Percentiles rank a stretch among this genome's conserved stretches.
Evolutionary conservation across 208 protist species (phyloP).

Genomic region (Trichomonas tenax): DNA sequence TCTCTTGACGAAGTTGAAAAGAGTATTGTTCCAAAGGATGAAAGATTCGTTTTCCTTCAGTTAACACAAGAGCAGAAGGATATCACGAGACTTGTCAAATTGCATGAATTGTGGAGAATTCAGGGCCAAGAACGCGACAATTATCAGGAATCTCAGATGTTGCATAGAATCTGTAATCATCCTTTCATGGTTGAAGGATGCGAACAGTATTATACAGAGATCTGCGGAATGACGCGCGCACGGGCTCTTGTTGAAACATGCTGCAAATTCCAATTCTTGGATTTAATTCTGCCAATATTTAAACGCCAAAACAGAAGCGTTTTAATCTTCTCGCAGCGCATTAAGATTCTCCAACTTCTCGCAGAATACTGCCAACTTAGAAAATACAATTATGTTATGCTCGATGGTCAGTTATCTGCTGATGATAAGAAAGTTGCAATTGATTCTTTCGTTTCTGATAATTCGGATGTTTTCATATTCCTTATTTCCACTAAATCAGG

Average conservation of each 20-base stretch:
- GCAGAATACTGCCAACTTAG: conserved; percentile 32
- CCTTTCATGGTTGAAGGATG: conserved; percentile 78
- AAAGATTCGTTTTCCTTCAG: conserved; percentile 31
- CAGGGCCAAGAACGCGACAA: not conserved
- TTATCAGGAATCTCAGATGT: conserved; percentile 30
- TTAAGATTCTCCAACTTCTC: conserved; percentile 40
- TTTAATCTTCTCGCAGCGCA: conserved; percentile 92
- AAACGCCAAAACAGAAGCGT: conserved; percentile 65
- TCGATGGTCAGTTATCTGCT: conserved; percentile 22
- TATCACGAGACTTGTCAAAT: not conserved
- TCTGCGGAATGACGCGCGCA: not conserved
- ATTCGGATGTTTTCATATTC: conserved; percentile 45
- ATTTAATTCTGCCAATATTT: conserved; percentile 45
- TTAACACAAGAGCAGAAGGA: conserved; percentile 24
- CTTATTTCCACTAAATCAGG: conserved; percentile 55
- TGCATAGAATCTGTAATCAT: conserved; percentile 68
- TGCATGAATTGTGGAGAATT: not conserved
- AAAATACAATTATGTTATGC: conserved; percentile 23
- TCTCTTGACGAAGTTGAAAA: conserved; percentile 21
- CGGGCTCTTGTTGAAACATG: not conserved
- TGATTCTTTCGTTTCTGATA: not conserved
- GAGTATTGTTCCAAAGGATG: conserved; percentile 27
- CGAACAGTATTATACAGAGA: conserved; percentile 45
- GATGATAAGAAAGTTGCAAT: conserved; percentile 36
- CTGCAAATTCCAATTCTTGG: conserved; percentile 29